These are phyloP conservation scores for Quercus berberidifolia DNA, from an alignment of 306 rosid species.

Conservation along the genomic window DNA sequence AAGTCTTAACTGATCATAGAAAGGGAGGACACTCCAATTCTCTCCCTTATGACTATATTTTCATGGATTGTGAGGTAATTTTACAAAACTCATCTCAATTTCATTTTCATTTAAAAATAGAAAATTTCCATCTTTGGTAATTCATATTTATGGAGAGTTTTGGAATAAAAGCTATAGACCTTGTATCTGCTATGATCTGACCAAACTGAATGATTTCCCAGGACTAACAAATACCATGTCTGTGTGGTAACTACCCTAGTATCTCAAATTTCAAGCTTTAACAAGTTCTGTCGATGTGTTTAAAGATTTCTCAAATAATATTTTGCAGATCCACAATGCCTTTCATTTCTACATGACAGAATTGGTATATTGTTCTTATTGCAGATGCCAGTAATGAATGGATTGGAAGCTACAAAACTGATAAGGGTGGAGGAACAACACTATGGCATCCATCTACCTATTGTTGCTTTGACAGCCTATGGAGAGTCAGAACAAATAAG, in stretches of 20 bases:
- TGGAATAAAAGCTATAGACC: too few relatives aligned
- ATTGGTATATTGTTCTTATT: background rate
- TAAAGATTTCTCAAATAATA: too few relatives aligned
- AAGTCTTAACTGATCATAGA: background rate
- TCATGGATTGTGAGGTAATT: slow-evolving; percentile 15
- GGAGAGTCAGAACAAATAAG: background rate
- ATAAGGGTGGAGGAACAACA: background rate
- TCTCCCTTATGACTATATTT: background rate
- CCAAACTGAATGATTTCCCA: too few relatives aligned
- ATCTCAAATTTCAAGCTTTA: background rate
- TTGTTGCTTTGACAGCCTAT: background rate
- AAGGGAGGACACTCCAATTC: background rate
- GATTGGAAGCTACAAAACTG: slow-evolving; percentile 1
- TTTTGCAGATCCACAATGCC: too few relatives aligned
- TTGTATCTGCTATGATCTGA: too few relatives aligned
- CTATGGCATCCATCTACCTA: background rate
- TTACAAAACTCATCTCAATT: background rate
- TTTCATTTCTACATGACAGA: too few relatives aligned
- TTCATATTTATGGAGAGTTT: too few relatives aligned
- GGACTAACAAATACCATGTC: too few relatives aligned
- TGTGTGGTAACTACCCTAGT: background rate
- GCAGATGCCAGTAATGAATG: slow-evolving; percentile 11
- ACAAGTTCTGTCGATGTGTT: too few relatives aligned
- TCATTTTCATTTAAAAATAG: background rate
- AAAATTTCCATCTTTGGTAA: background rate